Evolutionary conservation across 345 rosid genomes (phyloP), one percentile per base, ranked within the genome.

Genomic region (Populus pruinosa): DNA sequence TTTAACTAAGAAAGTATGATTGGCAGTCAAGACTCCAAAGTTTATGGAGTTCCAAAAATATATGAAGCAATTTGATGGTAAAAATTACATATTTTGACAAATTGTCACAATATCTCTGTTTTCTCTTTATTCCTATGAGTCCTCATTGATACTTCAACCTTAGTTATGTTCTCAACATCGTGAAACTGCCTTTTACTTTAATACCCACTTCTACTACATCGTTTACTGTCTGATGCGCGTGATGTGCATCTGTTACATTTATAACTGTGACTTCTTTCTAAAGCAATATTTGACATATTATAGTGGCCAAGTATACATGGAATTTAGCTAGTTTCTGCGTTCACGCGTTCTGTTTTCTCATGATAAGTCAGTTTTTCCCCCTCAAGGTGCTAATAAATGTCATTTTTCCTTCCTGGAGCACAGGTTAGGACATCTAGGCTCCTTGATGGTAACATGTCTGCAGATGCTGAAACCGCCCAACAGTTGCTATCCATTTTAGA

Each of bases 361-460:
- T 62, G 11, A 70, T n/a, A 69, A 59, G 71, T 75, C 23, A 20
- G 70, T 55, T 7, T 71, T 21, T 35, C 23, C 44, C 33, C 10
- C 61, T 47, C 33, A 18, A 64, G 72, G n/a, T 39, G 8, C 61
- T 49, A 18, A 78, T 64, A 20, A 39, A 1, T 56, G 7, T 67
- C 23, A n/a, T 62, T 61, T 20, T 66, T 27, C 16, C 27, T 62
- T 38, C 66, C 61, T 81, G 61, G n/a, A 67, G 2, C 77, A 81
- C 78, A 86, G 93, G 87, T 77, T 49, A 71, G 73, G 81, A 50
- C 69, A 36, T 72, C 82, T 80, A 76, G 68, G 76, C 70, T 69
- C 73, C 9, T 67, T 5, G 82, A 63, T 23, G 72, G 70, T 44
- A 76, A n/a, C 68, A 38, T 71, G 41, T 21, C 43, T 67, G 41